Conservation (phyloP, 164 flowering plant genomes). For the Aristolochia fimbriata region DNA sequence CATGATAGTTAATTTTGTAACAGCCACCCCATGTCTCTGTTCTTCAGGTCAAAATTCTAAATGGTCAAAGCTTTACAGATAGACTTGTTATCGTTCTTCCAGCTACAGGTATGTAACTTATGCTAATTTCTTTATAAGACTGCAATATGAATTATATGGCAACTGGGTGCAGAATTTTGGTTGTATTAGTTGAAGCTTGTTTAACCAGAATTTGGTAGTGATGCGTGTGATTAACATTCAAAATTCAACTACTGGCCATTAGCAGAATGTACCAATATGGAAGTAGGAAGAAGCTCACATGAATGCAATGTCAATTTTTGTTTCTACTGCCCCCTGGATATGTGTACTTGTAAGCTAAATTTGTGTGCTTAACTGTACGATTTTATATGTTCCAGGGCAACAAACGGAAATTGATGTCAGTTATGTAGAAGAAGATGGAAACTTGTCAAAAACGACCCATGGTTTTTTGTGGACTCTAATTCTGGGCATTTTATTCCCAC, state of each 20-base stretch:
- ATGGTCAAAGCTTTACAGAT: constrained; percentile 38
- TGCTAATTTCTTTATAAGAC: too few relatives aligned
- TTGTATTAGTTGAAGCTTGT: too few relatives aligned
- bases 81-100: constrained; percentile 55
- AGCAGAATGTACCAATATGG: too few relatives aligned
- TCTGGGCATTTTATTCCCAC: constrained; percentile 17
- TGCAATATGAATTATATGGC: too few relatives aligned
- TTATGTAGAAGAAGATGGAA: constrained; percentile 35
- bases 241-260: too few relatives aligned
- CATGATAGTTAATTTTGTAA: neutral
- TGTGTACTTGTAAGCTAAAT: too few relatives aligned
- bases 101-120: constrained; percentile 43
- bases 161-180: too few relatives aligned
- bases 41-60: constrained; percentile 41
- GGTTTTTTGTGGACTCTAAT: constrained; percentile 18
- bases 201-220: too few relatives aligned
- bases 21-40: neutral
- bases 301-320: too few relatives aligned
- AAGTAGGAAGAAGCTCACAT: too few relatives aligned
- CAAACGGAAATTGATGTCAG: constrained; percentile 45
- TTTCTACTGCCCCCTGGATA: too few relatives aligned
- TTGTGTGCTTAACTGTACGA: neutral
- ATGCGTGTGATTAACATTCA: too few relatives aligned
- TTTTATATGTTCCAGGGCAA: constrained; percentile 43
- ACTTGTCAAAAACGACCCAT: constrained; percentile 5